These are phyloP conservation scores for Colletotrichum sp. DNA, from an alignment of 2,329 filamentous ascomycete genomes.

Conservation along the genomic window DNA sequence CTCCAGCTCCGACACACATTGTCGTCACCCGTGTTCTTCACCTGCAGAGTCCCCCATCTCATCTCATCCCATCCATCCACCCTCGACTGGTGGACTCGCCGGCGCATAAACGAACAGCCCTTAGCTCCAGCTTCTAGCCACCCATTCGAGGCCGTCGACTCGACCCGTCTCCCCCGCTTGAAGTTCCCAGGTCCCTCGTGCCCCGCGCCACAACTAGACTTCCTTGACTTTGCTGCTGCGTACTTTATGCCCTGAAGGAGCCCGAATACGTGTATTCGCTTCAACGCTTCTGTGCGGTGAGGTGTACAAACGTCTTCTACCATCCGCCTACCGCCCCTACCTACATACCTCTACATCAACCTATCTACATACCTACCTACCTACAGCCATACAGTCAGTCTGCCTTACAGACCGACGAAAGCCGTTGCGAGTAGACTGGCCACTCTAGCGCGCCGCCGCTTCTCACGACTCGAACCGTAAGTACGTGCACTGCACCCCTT, in stretches of 20 bases:
- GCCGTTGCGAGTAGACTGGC: neutral
- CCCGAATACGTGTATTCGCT: slow-evolving; percentile 15
- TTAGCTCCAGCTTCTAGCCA: slow-evolving; percentile 12
- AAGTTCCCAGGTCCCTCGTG: neutral
- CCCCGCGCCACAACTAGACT: slow-evolving; percentile 9
- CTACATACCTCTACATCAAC: neutral
- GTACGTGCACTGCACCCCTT: slow-evolving; percentile 2
- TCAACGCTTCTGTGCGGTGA: slow-evolving; percentile 1
- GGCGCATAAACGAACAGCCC: slow-evolving; percentile 12
- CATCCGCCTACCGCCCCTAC: neutral
- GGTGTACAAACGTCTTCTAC: neutral
- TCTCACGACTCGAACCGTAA: neutral
- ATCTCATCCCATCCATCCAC: neutral
- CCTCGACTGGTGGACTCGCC: neutral
- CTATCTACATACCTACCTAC: neutral
- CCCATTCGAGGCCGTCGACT: slow-evolving; percentile 2
- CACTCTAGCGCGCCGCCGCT: neutral
- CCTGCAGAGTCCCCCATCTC: neutral
- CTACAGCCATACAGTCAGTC: neutral
- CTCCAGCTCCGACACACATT: neutral
- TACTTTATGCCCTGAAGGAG: neutral
- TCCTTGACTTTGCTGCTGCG: neutral
- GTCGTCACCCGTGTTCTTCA: neutral
- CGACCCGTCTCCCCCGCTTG: neutral
- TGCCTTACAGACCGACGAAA: neutral